Percentiles rank a stretch among this genome's conserved stretches.
These are phyloP conservation scores for Alternaria triticimaculans DNA, from an alignment of 2,329 filamentous ascomycete species.

Conservation along the genomic window DNA sequence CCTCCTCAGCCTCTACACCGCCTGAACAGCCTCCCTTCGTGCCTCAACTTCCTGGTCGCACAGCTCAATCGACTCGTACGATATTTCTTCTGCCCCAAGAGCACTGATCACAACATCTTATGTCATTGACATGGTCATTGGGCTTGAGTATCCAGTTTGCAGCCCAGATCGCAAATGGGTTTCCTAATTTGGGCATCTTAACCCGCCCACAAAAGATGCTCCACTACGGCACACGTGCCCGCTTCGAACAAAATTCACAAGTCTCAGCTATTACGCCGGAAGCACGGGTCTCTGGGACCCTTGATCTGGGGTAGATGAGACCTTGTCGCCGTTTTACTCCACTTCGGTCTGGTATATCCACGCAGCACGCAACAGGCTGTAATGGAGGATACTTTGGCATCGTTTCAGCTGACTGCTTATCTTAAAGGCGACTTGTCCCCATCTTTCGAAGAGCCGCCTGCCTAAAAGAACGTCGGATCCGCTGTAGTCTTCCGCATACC, in stretches of 20 bases:
- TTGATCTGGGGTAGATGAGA: slow-evolving; percentile 8
- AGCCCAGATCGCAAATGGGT: slow-evolving; percentile 12
- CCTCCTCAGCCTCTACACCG: not conserved
- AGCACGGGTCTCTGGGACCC: not conserved
- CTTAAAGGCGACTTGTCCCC: slow-evolving; percentile 4
- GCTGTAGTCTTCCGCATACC: slow-evolving; percentile 14
- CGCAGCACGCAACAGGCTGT: not conserved
- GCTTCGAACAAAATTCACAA: slow-evolving; percentile 4
- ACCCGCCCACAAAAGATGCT: slow-evolving; percentile 17
- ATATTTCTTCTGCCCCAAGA: not conserved
- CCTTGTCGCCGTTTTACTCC: slow-evolving; percentile 18
- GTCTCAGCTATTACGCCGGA: not conserved
- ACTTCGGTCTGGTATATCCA: slow-evolving; percentile 19
- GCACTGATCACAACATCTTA: not conserved
- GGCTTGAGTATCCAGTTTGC: not conserved
- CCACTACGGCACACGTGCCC: slow-evolving; percentile 12
- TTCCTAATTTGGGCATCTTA: slow-evolving; percentile 16
- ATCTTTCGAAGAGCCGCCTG: slow-evolving; percentile 2
- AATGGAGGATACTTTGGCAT: not conserved
- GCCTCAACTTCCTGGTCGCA: not conserved
- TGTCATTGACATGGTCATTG: not conserved
- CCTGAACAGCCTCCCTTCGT: not conserved
- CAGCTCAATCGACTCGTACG: not conserved
- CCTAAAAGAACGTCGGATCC: slow-evolving; percentile 1
- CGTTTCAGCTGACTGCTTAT: not conserved